Evolutionary conservation across 805 yeast genomes (phyloP), one percentile per base, ranked within the genome.

Genomic region (Candida lessepsii): DNA sequence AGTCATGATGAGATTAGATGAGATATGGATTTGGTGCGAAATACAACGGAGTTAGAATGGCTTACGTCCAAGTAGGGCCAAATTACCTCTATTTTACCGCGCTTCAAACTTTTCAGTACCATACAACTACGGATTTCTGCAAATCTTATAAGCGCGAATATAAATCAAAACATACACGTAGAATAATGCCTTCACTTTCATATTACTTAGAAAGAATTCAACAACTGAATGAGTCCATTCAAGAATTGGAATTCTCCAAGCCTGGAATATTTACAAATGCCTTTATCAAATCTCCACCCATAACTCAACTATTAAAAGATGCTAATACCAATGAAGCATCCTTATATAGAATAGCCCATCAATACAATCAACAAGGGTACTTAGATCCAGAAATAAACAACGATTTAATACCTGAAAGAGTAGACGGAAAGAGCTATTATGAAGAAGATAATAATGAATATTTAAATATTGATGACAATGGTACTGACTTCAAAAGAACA

Each of bases 251-350:
- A 40, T 81, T 81, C 56, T 58, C 69, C 15, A 67, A 73, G 0
- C 78, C 85, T 0, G 86, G 87, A 0, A 72, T 79, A 3, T 82
- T 82, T 56, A 77, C 83, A 28, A 82, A 82, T 51, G 82, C 88
- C 2, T 61, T 81, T 13, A 67, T 78, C 8, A 60, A 69, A 18
- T 60, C 65, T 35, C 78, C 80, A 9, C 67, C 69, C 20, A 79
- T 81, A 41, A 78, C 81, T 2, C 61, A 70, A 15, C 60, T 82
- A n/a, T 60, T 82, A 15, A 67, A 82, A 48, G 88, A 82, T 55
- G 78, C 83, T 3, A 75, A 76, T 25, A 57, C 52, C 0, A 68
- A 70, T 27, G 85, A 80, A 48, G 74, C 64, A 25, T 62, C 76
- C 2, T 56, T 81, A 25, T 81, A 77, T 51, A 64, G 59, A 25